A percentile compares a stretch with the other conserved stretches of the same genome.
Evolutionary conservation across 2,329 filamentous ascomycete genomes (phyloP).

Genomic region (Ophiostoma sp.): DNA sequence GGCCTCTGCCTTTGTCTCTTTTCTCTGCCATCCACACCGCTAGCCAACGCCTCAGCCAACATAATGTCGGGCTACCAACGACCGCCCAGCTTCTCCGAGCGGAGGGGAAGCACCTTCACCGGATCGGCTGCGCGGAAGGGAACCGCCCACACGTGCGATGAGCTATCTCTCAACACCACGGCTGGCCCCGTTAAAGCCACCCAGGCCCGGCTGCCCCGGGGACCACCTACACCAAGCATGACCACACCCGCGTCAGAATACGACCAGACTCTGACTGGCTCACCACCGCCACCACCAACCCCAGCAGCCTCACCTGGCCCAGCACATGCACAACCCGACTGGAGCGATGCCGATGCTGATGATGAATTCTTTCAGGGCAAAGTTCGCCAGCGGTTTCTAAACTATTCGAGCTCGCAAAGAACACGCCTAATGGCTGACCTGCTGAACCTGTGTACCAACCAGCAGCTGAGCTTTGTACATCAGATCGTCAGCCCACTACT

Average conservation of each 20-base stretch:
- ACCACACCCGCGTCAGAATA: constrained; percentile 58
- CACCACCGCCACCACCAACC: constrained; percentile 60
- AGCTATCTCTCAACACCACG: constrained; percentile 49
- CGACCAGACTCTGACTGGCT: constrained; percentile 56
- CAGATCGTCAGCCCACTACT: constrained; percentile 90
- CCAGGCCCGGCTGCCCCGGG: constrained; percentile 47
- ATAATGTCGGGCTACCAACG: constrained; percentile 43
- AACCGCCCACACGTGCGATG: constrained; percentile 49
- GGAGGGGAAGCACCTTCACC: constrained; percentile 45
- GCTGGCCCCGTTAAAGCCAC: constrained; percentile 45
- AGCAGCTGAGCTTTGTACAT: constrained; percentile 91
- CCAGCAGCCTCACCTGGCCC: constrained; percentile 62
- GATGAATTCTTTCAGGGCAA: constrained; percentile 79
- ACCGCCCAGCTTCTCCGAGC: constrained; percentile 56
- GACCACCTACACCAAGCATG: constrained; percentile 63
- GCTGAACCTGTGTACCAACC: constrained; percentile 89
- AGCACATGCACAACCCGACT: constrained; percentile 59
- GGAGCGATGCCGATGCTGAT: constrained; percentile 69
- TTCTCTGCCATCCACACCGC: not conserved
- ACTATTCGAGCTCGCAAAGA: constrained; percentile 68
- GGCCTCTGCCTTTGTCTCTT: not conserved
- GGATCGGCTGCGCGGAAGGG: not conserved
- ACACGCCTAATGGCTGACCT: constrained; percentile 81
- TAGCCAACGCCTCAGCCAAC: not conserved
- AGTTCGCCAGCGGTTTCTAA: constrained; percentile 73